These are phyloP conservation scores for Nothopassalora personata DNA, from an alignment of 2,329 filamentous ascomycete species.

Conservation along the genomic window DNA sequence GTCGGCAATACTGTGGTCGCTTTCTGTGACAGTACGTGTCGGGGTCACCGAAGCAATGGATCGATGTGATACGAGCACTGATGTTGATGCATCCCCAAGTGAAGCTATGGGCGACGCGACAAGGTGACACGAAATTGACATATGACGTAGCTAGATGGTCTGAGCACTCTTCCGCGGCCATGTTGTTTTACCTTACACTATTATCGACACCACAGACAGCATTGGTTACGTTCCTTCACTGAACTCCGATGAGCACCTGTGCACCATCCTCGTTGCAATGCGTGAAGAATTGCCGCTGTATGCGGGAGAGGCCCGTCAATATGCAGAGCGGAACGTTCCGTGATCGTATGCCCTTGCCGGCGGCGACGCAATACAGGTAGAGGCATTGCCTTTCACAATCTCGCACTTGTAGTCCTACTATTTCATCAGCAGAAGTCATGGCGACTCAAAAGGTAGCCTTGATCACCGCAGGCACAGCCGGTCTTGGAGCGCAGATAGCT, in stretches of 20 bases:
- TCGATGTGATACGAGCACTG: neutral
- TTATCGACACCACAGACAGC: no score
- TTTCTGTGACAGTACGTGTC: neutral
- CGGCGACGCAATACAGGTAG: neutral
- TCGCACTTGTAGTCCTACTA: neutral
- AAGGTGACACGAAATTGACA: neutral
- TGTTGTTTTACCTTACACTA: neutral
- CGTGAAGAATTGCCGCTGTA: no score
- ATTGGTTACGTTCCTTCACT: no score
- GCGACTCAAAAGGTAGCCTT: slow-evolving; percentile 42
- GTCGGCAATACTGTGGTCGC: neutral
- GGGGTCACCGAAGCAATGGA: no score
- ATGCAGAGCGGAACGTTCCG: neutral
- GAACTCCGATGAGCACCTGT: no score
- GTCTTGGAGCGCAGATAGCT: slow-evolving; percentile 45
- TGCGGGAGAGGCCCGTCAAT: neutral
- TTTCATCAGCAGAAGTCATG: slow-evolving; percentile 22
- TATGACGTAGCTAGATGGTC: neutral
- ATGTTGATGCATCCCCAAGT: neutral
- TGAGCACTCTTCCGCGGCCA: neutral
- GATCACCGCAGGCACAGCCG: slow-evolving; percentile 46
- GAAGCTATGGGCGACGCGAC: neutral
- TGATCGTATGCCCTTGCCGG: neutral
- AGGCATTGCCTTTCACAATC: neutral
- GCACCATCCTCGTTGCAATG: no score